Evolutionary conservation across 495 filamentous ascomycete genomes (phyloP), one percentile per base, ranked within the genome.

Genomic region (Aspergillus coremiiformis): DNA sequence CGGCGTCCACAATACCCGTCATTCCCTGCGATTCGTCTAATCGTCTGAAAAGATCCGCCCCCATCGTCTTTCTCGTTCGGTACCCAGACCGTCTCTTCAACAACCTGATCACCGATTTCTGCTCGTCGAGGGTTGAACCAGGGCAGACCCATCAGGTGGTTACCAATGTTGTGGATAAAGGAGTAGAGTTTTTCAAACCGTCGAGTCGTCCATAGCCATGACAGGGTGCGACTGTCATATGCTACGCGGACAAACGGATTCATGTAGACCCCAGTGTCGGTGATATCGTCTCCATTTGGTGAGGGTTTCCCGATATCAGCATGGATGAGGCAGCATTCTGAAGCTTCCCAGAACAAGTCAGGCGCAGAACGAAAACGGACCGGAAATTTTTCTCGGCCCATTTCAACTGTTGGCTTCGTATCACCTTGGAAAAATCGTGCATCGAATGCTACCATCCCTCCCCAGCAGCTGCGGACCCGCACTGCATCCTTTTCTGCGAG

Each of bases 361-460:
- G 72, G 61, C 19, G 84, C 79, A 32, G 78, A 72, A 15, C 87
- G 78, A 64, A 92, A 91, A 12, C 80, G 80, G 1, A 84, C 69
- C n/a, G 5, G 84, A 78, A 19, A 67, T 49, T 21, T 39, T 49
- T 23, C 39, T 42, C 6, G 20, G 27, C 42, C 35, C 32, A 23
- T 47, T 24, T 35, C 46, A 27, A 47, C 43, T 14, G 44, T 33
- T 4, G 39, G 51, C n/a, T 37, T 49, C 20, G 26, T 15, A 23
- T 14, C 41, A 24, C n/a, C 37, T 41, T 67, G 81, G 59, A 90
- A 84, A 52, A 78, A 85, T 44, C 68, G 72, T 2, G 83, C 86
- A 59, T 90, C 83, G 58, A 89, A 89, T 4, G 86, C 86, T 6
- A 86, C 82, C 77, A 90, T 89, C 8, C 87, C 88, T 30, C 85